These are phyloP conservation scores for Vanilla planifolia DNA, from an alignment of 106 monocot genomes.

Conservation along the genomic window DNA sequence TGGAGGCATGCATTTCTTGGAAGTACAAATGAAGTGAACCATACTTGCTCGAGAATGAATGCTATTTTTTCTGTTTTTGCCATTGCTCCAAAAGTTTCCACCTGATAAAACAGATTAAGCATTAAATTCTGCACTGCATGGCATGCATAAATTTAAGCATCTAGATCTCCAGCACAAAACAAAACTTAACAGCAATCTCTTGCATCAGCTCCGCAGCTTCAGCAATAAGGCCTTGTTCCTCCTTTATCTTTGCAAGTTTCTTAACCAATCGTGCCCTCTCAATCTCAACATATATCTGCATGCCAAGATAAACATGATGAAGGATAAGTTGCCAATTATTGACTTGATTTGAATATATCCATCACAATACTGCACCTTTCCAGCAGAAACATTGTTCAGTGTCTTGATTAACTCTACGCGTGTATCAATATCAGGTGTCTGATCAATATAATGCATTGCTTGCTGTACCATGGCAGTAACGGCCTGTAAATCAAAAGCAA, in stretches of 20 bases:
- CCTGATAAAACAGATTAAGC: too few species aligned
- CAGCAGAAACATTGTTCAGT: conserved; percentile 84
- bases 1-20: background rate
- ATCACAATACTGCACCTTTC: conserved; percentile 46
- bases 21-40: background rate
- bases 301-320: background rate
- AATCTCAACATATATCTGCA: conserved; percentile 94
- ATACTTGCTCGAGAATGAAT: conserved; percentile 94
- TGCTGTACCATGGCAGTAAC: conserved; percentile 97
- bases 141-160: too few species aligned
- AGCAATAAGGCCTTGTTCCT: conserved; percentile 86
- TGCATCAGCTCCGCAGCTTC: conserved; percentile 99
- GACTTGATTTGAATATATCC: background rate
- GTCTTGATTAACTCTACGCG: conserved; percentile 87
- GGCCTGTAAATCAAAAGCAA: conserved; percentile 33
- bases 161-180: too few species aligned
- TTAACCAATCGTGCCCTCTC: conserved; percentile 86
- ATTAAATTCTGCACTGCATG: conserved; percentile 6
- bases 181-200: conserved; percentile 73
- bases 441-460: conserved; percentile 91
- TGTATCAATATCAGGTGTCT: conserved; percentile 77
- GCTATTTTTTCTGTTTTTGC: conserved; percentile 98
- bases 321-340: too few species aligned
- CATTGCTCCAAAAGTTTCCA: conserved; percentile 99
- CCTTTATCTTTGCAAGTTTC: conserved; percentile 92